Conservation (phyloP, 768 basidiomycete species). For the Phallus indusiatus region DNA sequence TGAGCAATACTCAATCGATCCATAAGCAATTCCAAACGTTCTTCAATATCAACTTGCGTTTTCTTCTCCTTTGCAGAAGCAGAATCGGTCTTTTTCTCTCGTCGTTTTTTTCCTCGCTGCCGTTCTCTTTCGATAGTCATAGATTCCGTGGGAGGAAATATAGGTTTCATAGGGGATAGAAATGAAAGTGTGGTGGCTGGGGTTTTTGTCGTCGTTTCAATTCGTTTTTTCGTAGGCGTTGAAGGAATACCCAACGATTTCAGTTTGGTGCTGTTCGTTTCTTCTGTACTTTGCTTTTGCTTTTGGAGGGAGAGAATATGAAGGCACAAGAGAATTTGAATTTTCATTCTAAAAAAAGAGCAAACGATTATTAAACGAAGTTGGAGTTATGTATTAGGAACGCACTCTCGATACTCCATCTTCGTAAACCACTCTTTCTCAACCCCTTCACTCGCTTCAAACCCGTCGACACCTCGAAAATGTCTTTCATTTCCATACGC, state of each 20-base stretch:
- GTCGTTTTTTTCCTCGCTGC: constrained; percentile 12
- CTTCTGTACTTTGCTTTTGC: not conserved
- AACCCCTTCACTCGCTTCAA: too few relatives aligned
- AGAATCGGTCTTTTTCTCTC: not conserved
- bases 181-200: constrained; percentile 19
- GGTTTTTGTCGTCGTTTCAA: constrained; percentile 7
- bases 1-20: constrained; percentile 77
- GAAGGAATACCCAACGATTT: not conserved
- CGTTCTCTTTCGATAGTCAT: constrained; percentile 18
- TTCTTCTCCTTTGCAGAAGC: not conserved
- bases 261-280: not conserved
- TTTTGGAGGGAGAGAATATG: constrained; percentile 52
- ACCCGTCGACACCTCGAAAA: constrained; percentile 13
- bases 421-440: constrained; percentile 47
- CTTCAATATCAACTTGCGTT: constrained; percentile 26
- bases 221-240: not conserved
- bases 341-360: constrained; percentile 42
- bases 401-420: constrained; percentile 49
- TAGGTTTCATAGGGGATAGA: constrained; percentile 10
- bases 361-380: not conserved
- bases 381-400: constrained; percentile 5
- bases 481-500: constrained; percentile 52
- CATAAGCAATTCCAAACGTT: constrained; percentile 64
- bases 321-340: constrained; percentile 66
- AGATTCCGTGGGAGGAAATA: not conserved